phyloP scores from a whole-genome alignment of 2,329 filamentous ascomycete species.

The Epicoccum nigrum region DNA sequence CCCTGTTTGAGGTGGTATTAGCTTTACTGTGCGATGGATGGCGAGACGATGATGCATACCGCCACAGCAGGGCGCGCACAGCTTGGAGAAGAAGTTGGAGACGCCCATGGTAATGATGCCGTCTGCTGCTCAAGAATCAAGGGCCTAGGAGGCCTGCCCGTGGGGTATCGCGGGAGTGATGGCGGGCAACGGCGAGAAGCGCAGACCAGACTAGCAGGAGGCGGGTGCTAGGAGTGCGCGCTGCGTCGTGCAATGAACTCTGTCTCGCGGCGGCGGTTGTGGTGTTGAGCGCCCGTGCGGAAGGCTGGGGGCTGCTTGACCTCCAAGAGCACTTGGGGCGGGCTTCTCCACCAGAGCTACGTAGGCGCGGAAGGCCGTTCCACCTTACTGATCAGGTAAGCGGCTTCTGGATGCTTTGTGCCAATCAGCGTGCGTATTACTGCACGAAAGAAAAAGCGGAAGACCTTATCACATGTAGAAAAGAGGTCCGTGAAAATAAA shows the following conservation, averaged over 20 bases:
- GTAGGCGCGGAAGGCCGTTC: no score
- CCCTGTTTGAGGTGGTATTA: slow-evolving; percentile 39
- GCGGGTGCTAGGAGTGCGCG: slow-evolving; percentile 13
- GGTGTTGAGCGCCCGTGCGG: slow-evolving; percentile 16
- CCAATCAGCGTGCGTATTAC: no score
- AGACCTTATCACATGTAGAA: slow-evolving; percentile 16
- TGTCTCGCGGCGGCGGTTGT: slow-evolving; percentile 11
- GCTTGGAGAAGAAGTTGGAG: slow-evolving; percentile 44
- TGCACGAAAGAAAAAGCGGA: no score
- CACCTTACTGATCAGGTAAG: no score
- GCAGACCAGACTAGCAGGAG: slow-evolving; percentile 17
- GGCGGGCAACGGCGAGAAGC: slow-evolving; percentile 20
- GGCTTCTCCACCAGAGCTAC: slow-evolving; percentile 7
- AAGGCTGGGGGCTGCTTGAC: not conserved
- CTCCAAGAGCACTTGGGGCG: no score
- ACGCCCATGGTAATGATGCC: slow-evolving; percentile 47
- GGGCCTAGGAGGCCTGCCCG: slow-evolving; percentile 21
- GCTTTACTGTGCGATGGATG: slow-evolving; percentile 13
- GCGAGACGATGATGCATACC: slow-evolving; percentile 32
- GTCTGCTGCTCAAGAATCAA: slow-evolving; percentile 27
- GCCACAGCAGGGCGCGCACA: slow-evolving; percentile 48
- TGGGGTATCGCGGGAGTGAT: slow-evolving; percentile 15
- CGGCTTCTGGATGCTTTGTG: no score
- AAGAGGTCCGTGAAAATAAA: not conserved
- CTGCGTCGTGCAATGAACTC: slow-evolving; percentile 8